Evolutionary conservation across 768 basidiomycete genomes (phyloP).

Genomic region (Boletus eberwhitei): DNA sequence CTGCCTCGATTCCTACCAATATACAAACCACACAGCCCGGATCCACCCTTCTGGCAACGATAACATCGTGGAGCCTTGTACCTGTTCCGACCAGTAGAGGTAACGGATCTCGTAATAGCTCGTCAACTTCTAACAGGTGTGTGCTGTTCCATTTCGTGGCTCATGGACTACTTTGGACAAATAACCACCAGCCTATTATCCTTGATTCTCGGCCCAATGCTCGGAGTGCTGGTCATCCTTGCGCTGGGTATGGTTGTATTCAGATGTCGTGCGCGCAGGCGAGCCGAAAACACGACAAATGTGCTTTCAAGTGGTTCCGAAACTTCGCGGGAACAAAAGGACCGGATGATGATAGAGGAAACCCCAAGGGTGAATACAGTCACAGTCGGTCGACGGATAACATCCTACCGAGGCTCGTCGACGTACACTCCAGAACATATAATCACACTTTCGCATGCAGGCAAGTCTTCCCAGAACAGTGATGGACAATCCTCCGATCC

Average conservation of each 20-base stretch:
- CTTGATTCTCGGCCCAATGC: slow-evolving; percentile 9
- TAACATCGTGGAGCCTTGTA: neutral
- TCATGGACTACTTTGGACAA: neutral
- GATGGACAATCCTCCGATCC: slow-evolving; percentile 11
- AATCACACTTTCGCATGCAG: neutral
- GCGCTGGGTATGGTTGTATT: slow-evolving; percentile 6
- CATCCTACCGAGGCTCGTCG: neutral
- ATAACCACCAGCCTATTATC: slow-evolving; percentile 6
- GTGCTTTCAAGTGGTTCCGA: neutral
- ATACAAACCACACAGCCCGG: neutral
- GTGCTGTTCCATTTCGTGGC: neutral
- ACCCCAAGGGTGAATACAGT: neutral
- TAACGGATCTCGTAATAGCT: neutral
- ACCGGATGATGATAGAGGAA: neutral
- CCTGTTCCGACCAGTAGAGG: slow-evolving; percentile 3
- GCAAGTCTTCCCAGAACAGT: slow-evolving; percentile 11
- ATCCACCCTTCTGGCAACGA: slow-evolving; percentile 1
- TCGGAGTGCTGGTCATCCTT: slow-evolving; percentile 6
- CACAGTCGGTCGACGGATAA: neutral
- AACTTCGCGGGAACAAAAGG: neutral
- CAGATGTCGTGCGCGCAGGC: neutral
- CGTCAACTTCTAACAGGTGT: slow-evolving; percentile 8
- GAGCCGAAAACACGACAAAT: neutral
- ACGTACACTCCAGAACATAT: neutral
- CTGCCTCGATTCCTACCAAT: neutral